Evolutionary conservation across 1,139 yeast species (phyloP), one percentile per base, ranked within the genome.

Genomic region (Protomyces inundatus): DNA sequence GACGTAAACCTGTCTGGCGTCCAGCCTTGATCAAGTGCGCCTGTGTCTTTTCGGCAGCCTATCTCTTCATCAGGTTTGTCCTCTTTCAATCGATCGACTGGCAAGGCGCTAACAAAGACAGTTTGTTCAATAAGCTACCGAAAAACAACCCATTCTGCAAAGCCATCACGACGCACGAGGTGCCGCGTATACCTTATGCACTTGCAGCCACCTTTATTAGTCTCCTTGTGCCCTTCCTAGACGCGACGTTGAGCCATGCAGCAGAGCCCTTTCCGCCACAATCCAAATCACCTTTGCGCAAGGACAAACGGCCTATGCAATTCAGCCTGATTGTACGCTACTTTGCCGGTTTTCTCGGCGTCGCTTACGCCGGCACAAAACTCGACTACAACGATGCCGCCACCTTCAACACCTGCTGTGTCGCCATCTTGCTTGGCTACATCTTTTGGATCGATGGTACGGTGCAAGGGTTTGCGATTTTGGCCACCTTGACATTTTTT

Each of bases 341-440:
- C 30, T 58, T 58, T 37, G 62, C 62, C 4, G 62, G 62, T 30
- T 52, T 58, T 34, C 56, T 58, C 10, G 62, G 62, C 4, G 52
- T 58, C 12, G 56, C 62, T 5, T 52, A 52, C 39, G 62, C 62
- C 3, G 62, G 62, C 6, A 52, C 62, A 4, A 58, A 58, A 23
- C 53, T 58, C 12, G 62, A 58, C 45, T 58, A 51, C 45, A 51
- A 55, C 16, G 56, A 58, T 14, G 34, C 62, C 3, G 53, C 62
- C n/a, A 55, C 53, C 14, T 58, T 58, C 56, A 58, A 52, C 30
- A 33, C 54, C 10, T 58, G 62, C 30, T 55, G 53, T 9, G 33
- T 52, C 23, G 52, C 54, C 7, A 52, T 58, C 36, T 23, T 56
- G 14, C 35, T 58, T 3, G 55, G 52, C 12, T 42, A 42, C 23